phyloP scores from a whole-genome alignment of 176 grass and related monocot genomes.

The Carex cristatella region DNA sequence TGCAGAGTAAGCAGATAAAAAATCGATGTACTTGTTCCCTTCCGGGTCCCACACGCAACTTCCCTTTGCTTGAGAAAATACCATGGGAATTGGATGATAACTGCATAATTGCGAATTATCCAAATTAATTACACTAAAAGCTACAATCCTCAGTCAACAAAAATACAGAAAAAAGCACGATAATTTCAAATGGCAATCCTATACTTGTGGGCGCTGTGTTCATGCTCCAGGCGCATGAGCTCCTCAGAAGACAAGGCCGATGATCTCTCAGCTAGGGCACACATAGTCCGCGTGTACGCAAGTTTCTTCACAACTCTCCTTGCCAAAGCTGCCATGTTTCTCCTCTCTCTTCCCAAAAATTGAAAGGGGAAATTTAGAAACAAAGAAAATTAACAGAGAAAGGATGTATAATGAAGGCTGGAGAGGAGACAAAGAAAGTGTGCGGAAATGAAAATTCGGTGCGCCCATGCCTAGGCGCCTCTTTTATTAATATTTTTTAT shows the following conservation, averaged over 20 bases:
- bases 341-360: not conserved
- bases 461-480: not conserved
- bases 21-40: constrained; percentile 96
- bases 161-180: not conserved
- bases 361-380: not conserved
- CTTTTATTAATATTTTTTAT: not conserved
- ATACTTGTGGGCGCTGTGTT: constrained; percentile 85
- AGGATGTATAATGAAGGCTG: not conserved
- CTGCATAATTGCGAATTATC: constrained; percentile 26
- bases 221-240: constrained; percentile 69
- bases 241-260: constrained; percentile 63
- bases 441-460: not conserved
- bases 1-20: constrained; percentile 93
- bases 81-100: constrained; percentile 92
- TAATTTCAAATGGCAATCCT: not conserved
- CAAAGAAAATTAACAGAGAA: not conserved
- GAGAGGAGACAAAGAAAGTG: not conserved
- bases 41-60: constrained; percentile 77
- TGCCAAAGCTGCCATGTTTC: constrained; percentile 17
- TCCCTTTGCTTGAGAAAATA: constrained; percentile 83
- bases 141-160: not conserved
- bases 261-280: constrained; percentile 26
- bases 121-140: not conserved
- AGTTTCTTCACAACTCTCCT: constrained; percentile 23
- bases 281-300: constrained; percentile 18